Evolutionary conservation across 345 rosid species (phyloP).

Genomic region (Citropsis articulata): DNA sequence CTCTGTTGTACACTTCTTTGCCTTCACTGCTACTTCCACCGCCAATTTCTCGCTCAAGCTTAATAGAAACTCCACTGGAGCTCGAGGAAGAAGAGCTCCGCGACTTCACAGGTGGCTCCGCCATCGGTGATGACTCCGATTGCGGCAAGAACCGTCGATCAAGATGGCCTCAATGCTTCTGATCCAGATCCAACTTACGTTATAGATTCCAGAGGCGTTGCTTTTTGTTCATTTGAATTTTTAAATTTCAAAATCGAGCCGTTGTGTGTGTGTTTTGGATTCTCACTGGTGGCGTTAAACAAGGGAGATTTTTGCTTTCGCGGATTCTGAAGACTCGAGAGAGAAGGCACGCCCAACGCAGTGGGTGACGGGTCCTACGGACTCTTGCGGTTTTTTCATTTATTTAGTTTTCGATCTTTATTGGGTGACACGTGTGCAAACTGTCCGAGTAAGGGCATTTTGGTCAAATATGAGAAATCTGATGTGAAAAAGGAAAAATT

Average conservation of each 20-base stretch:
- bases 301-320: neutral
- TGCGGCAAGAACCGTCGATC: conserved; percentile 16
- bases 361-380: conserved; percentile 1
- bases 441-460: neutral
- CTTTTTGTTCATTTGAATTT: no score
- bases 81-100: conserved; percentile 38
- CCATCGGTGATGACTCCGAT: conserved; percentile 32
- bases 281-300: conserved; percentile 18
- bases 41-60: conserved; percentile 35
- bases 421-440: neutral
- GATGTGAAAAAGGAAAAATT: no score
- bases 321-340: neutral
- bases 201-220: neutral
- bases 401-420: no score
- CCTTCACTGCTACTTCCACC: conserved; percentile 30
- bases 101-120: conserved; percentile 42
- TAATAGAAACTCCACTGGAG: conserved; percentile 37
- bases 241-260: no score
- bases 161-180: conserved; percentile 3
- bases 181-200: conserved; percentile 46
- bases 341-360: conserved; percentile 11
- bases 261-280: conserved; percentile 21
- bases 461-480: neutral
- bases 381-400: neutral
- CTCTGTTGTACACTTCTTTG: conserved; percentile 31